Base-by-base conservation (phyloP, 1,284 basidiomycete genomes). In the Sanghuangporus sanghuang region DNA sequence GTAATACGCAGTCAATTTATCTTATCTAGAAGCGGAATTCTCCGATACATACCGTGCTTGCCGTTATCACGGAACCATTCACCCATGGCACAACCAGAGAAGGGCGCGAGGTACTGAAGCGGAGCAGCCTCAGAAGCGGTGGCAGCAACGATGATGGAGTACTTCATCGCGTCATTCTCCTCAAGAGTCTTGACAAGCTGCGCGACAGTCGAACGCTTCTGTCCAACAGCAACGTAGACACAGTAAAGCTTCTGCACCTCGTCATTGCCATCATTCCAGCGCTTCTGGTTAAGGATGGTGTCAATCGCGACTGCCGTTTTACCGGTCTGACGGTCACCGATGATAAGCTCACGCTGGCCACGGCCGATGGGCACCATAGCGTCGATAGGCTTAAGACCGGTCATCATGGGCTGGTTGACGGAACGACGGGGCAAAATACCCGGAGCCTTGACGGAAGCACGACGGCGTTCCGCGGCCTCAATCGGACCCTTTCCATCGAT, bases 51-150 rank as follows among this genome's bases (percentile, higher is more conserved):
- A 89, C 89, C 87, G 72, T 92, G 90, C 80, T 93, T 96, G 84
- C 95, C 95, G 79, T 99, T 98, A 84, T 99, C 96, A 84, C 96
- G 95, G 96, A 99, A 99, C 96, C 96, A 99, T 84, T 99, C 96
- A 79, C 96, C 96, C 93, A 99, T 99, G 74, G 96, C 96, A 80
- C 94, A 96, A 70, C 96, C 96, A 73, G 96, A 96, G 95, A 99
- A 99, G 73, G 96, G 96, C 74, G 96, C 96, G 71, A 98, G 92
- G 84, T 98, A 99, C 79, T 98, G 96, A 65, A 99, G 86, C 70
- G 96, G 96, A 73, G 96, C 96, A 74, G 96, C 96, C 83, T 99
- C 96, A 50, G 96, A 98, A 67, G 96, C 96, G 68, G 96, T 99
- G 72, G 96, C 96, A 74, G 96, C 96, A 73, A 99, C 96, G 72